phyloP scores from a whole-genome alignment of 805 yeast genomes.

The Dipodascus geniculatus region DNA sequence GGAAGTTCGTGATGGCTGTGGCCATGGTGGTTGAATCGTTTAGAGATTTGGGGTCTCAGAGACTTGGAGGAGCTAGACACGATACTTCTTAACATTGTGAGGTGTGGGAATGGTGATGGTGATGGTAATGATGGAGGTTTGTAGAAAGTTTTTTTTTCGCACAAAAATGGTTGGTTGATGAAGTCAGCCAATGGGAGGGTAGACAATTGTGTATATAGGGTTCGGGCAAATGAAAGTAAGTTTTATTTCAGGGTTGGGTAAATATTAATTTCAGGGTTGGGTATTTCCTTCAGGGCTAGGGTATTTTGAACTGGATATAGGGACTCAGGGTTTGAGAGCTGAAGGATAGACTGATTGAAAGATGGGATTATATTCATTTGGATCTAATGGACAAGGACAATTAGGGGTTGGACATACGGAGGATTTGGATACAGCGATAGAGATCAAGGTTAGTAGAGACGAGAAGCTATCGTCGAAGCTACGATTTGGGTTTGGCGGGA shows the following conservation, averaged over 20 bases:
- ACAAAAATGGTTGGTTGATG: neutral
- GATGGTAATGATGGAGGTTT: neutral
- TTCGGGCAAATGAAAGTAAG: neutral
- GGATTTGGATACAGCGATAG: conserved; percentile 32
- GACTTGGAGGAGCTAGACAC: neutral
- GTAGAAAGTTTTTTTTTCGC: neutral
- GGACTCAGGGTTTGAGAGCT: no score
- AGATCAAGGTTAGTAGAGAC: conserved; percentile 7
- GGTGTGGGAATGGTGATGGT: neutral
- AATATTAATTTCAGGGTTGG: no score
- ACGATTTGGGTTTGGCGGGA: conserved; percentile 73
- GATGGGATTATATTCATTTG: conserved; percentile 38
- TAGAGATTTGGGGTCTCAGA: neutral
- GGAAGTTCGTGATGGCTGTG: neutral
- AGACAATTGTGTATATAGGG: neutral
- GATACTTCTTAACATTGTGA: neutral
- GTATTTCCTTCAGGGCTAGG: no score
- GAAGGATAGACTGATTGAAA: no score
- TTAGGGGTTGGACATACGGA: conserved; percentile 47
- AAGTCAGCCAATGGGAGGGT: neutral
- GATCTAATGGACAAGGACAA: conserved; percentile 77
- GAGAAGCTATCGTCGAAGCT: neutral
- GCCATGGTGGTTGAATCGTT: neutral
- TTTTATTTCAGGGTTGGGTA: no score
- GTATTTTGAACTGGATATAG: no score